Conservation (phyloP, 257 asterid species). For the Solanum sejunctum region DNA sequence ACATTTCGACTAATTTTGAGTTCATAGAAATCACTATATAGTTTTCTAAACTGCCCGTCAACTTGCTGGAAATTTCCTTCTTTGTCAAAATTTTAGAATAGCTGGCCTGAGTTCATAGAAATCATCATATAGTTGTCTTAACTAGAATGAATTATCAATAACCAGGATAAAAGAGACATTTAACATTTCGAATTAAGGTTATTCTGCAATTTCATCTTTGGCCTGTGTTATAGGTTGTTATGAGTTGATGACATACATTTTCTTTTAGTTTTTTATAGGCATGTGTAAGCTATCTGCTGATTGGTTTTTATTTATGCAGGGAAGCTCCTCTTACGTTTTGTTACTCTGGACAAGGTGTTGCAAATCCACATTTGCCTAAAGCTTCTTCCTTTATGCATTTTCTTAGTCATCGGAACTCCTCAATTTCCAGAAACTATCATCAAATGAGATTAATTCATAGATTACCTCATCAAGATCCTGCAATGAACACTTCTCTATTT, state of each 20-base stretch:
- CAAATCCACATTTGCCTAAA: background rate
- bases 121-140: background rate
- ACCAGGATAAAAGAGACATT: background rate
- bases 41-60: background rate
- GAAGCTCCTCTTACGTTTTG: background rate
- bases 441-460: constrained; percentile 13
- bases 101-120: background rate
- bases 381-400: background rate
- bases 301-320: background rate
- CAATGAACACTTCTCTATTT: constrained; percentile 5
- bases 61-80: background rate
- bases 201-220: background rate
- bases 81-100: background rate
- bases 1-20: too few species aligned
- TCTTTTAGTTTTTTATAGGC: background rate
- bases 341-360: background rate
- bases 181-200: background rate
- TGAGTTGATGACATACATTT: background rate
- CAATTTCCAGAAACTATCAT: constrained; percentile 1
- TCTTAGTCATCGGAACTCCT: constrained; percentile 2
- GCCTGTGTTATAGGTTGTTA: background rate
- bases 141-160: background rate
- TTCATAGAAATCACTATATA: background rate
- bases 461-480: constrained; percentile 4
- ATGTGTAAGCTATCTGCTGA: background rate